These are phyloP conservation scores for Sugiyamaella boreocaroliniensis DNA, from an alignment of 805 yeast genomes.

Conservation along the genomic window DNA sequence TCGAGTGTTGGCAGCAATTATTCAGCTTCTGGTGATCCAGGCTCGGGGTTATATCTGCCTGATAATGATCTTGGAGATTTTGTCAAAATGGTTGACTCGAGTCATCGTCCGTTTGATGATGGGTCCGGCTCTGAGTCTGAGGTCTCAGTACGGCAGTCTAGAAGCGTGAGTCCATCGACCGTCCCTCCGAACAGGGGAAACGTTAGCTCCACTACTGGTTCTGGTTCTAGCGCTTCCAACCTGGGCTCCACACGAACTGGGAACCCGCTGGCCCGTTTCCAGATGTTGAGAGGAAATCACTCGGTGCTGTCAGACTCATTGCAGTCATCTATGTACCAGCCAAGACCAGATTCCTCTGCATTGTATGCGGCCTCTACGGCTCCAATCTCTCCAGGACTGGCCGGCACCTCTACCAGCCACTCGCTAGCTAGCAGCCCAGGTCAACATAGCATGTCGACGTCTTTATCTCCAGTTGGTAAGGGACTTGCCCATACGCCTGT, in stretches of 20 bases:
- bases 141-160: background rate
- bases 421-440: slow-evolving; percentile 8
- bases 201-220: background rate
- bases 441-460: background rate
- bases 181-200: slow-evolving; percentile 1
- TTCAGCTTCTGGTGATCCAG: slow-evolving; percentile 27
- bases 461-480: slow-evolving; percentile 10
- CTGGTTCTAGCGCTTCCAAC: background rate
- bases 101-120: slow-evolving; percentile 30
- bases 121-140: background rate
- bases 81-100: slow-evolving; percentile 61
- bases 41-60: slow-evolving; percentile 42
- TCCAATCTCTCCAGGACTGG: background rate
- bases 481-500: slow-evolving; percentile 27
- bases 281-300: slow-evolving; percentile 29
- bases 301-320: slow-evolving; percentile 32
- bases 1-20: slow-evolving; percentile 21
- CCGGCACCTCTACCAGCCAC: slow-evolving; percentile 6
- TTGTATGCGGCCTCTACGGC: slow-evolving; percentile 1
- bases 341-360: slow-evolving; percentile 7
- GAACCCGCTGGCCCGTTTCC: slow-evolving; percentile 30
- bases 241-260: background rate
- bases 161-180: background rate
- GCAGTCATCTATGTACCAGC: slow-evolving; percentile 21
- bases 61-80: slow-evolving; percentile 52